Evolutionary conservation across 352 stramenopile species (phyloP), one percentile per base, ranked within the genome.

Genomic region (Phytophthora foliorum): DNA sequence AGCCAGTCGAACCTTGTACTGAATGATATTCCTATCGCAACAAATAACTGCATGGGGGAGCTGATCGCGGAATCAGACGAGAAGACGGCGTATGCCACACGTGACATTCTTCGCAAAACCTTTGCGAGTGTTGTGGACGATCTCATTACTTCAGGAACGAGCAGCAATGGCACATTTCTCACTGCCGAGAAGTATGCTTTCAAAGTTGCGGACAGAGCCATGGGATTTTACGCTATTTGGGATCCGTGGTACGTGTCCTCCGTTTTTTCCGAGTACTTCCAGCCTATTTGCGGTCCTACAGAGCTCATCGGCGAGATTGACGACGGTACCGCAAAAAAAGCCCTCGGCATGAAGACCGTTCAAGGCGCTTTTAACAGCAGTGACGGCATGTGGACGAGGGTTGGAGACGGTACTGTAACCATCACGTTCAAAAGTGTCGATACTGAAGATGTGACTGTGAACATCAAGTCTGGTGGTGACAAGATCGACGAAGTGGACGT

Each of bases 21-120:
- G 14, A 80, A 81, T 14, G 80, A 89, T 3, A 78, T 89, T 24
- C 82, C 82, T 2, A 73, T 75, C 2, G 72, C 78, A 19, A 80
- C 72, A 19, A 80, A 74, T 44, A 74, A 86, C 50, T 76, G 75
- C 17, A 73, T 84, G 44, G 48, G 58, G 29, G 74, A 81, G 21
- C 63, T 80, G 9, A 49, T 69, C 11, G 46, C 41, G 8, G 45
- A 71, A 32, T 74, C 60, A 8, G 45, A 78, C 31, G 51, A 69
- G 19, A 14, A 14, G 8, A 66, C 49, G 16, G 70, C 70, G 27
- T 82, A 76, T 44, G 51, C 25, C 16, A 75, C 51, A 19, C 78
- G 82, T 48, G 74, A 82, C 45, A 61, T 69, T 25, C 80, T 89
- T 22, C 72, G 78, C 46, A 88, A 84, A 57, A 82, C 78, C 0